These are phyloP conservation scores for Allantophomopsis cytisporea DNA, from an alignment of 2,329 filamentous ascomycete genomes.

Conservation along the genomic window DNA sequence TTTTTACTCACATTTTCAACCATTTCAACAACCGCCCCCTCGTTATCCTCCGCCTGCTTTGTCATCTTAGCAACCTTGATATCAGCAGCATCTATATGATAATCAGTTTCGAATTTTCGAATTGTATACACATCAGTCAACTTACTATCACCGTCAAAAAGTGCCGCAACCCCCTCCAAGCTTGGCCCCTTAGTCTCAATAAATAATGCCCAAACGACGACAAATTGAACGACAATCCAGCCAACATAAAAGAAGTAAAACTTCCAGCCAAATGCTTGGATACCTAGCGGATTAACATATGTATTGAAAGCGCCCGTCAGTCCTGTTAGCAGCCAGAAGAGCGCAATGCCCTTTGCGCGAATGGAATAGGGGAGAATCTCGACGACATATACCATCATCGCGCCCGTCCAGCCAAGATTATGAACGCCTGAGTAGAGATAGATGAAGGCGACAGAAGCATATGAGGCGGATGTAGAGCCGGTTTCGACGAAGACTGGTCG, in stretches of 20 bases:
- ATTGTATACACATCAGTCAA: no score
- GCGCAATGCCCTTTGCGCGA: constrained; percentile 8
- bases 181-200: constrained; percentile 19
- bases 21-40: no score
- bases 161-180: constrained; percentile 17
- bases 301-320: constrained; percentile 9
- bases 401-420: constrained; percentile 12
- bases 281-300: constrained; percentile 10
- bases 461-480: no score
- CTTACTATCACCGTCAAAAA: constrained; percentile 14
- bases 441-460: constrained; percentile 17
- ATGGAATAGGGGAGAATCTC: constrained; percentile 11
- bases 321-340: constrained; percentile 10
- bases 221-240: constrained; percentile 14
- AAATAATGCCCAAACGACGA: constrained; percentile 19
- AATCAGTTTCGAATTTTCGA: no score
- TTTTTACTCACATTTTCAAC: no score
- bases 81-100: no score
- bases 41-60: no score
- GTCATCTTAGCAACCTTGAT: no score
- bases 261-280: constrained; percentile 9
- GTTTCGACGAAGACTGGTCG: no score
- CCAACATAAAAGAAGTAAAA: constrained; percentile 19
- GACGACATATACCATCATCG: constrained; percentile 6
- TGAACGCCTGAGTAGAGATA: constrained; percentile 20